Evolutionary conservation across 169 alveolate species (phyloP).

Genomic region (Plasmodium chabaudi): DNA sequence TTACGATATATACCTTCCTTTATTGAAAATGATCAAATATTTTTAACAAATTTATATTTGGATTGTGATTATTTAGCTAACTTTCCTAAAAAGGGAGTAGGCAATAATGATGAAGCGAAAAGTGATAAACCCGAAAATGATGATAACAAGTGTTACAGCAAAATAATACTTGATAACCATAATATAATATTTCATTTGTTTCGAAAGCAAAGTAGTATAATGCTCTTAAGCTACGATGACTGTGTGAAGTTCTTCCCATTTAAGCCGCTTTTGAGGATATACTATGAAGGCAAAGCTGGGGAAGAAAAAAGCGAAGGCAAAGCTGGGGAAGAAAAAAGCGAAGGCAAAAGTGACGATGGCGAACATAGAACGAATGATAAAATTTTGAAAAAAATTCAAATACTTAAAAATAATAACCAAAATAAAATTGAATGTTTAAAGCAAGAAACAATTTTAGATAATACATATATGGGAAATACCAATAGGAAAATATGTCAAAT

Average conservation of each 20-base stretch:
- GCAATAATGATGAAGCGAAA: not conserved
- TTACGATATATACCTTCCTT: constrained; percentile 66
- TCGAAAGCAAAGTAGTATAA: constrained; percentile 29
- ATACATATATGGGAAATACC: constrained; percentile 30
- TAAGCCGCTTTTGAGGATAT: constrained; percentile 28
- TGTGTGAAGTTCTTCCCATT: constrained; percentile 53
- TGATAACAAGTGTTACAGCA: constrained; percentile 30
- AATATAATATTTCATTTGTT: constrained; percentile 59
- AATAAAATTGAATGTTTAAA: constrained; percentile 33
- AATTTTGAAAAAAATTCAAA: constrained; percentile 9
- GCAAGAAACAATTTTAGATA: constrained; percentile 41
- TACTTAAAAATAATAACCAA: not conserved
- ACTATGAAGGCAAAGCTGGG: constrained; percentile 9
- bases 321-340: constrained; percentile 14
- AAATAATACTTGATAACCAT: constrained; percentile 67
- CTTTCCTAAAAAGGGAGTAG: not conserved
- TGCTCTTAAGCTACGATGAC: constrained; percentile 26
- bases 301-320: not conserved
- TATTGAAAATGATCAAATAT: constrained; percentile 72
- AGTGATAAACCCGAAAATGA: not conserved
- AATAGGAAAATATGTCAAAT: constrained; percentile 57
- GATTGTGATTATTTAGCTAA: constrained; percentile 51
- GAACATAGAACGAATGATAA: not conserved
- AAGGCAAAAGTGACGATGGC: not conserved
- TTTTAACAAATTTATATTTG: constrained; percentile 59